These are phyloP conservation scores for Misopates orontium DNA, from an alignment of 257 asterid species.

Conservation along the genomic window DNA sequence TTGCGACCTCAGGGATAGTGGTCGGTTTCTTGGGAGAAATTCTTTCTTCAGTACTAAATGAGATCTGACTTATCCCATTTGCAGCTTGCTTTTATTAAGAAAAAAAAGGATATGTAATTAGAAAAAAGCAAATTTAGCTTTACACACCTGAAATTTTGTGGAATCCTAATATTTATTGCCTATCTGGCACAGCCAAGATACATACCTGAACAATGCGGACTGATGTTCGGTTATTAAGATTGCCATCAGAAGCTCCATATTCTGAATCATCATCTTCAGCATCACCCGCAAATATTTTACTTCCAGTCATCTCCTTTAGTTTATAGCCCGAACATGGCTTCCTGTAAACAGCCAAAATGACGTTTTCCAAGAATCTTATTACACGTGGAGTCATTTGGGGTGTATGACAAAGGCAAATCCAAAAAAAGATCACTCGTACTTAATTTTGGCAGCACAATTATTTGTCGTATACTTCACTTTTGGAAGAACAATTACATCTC, in stretches of 20 bases:
- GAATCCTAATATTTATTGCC: constrained; percentile 8
- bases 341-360: constrained; percentile 44
- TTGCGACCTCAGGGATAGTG: constrained; percentile 79
- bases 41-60: constrained; percentile 78
- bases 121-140: not conserved
- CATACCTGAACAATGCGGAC: constrained; percentile 93
- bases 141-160: not conserved
- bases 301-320: constrained; percentile 87
- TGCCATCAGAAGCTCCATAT: constrained; percentile 53
- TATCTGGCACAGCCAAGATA: not conserved
- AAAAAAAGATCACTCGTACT: not conserved
- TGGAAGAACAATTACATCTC: too few relatives aligned
- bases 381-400: not conserved
- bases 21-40: constrained; percentile 85
- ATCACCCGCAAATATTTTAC: constrained; percentile 67
- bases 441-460: not conserved
- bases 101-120: not conserved
- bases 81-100: constrained; percentile 69
- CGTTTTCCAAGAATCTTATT: not conserved
- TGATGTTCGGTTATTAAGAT: constrained; percentile 64
- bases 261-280: constrained; percentile 53
- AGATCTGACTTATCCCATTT: constrained; percentile 89
- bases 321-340: constrained; percentile 87
- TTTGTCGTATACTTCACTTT: too few relatives aligned
- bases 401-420: not conserved